phyloP scores from a whole-genome alignment of 23 red algal species.

The Agarophyton chilense region DNA sequence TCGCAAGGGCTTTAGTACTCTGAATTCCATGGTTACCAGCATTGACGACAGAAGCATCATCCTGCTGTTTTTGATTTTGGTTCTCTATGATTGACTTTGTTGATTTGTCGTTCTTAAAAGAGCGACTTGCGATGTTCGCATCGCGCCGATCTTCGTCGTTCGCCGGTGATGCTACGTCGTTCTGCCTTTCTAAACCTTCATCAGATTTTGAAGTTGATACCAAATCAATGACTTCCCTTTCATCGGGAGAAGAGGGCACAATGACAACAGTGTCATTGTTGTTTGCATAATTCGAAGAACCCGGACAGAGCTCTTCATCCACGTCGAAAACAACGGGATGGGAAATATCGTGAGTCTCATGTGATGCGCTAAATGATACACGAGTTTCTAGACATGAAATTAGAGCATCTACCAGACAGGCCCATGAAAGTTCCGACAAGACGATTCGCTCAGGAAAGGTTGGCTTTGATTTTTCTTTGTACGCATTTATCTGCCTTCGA shows the following conservation, averaged over 20 bases:
- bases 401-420: constrained; percentile 37
- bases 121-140: not conserved
- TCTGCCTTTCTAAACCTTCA: not conserved
- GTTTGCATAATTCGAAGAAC: not conserved
- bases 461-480: not conserved
- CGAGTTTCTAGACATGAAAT: constrained; percentile 37
- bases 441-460: not conserved
- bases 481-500: not conserved
- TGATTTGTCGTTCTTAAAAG: too few species aligned
- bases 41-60: not conserved
- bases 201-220: not conserved
- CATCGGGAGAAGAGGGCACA: not conserved
- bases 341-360: constrained; percentile 2
- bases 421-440: constrained; percentile 54
- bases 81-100: not conserved
- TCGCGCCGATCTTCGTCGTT: not conserved
- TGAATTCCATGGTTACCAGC: not conserved
- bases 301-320: not conserved
- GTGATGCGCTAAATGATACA: not conserved
- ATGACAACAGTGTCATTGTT: not conserved
- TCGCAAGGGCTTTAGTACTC: not conserved
- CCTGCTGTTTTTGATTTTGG: too few species aligned
- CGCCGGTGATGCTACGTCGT: not conserved
- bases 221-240: constrained; percentile 16
- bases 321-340: constrained; percentile 38